Evolutionary conservation across 2,329 filamentous ascomycete genomes (phyloP), one percentile per base, ranked within the genome.

Genomic region (Cordyceps cicadae): DNA sequence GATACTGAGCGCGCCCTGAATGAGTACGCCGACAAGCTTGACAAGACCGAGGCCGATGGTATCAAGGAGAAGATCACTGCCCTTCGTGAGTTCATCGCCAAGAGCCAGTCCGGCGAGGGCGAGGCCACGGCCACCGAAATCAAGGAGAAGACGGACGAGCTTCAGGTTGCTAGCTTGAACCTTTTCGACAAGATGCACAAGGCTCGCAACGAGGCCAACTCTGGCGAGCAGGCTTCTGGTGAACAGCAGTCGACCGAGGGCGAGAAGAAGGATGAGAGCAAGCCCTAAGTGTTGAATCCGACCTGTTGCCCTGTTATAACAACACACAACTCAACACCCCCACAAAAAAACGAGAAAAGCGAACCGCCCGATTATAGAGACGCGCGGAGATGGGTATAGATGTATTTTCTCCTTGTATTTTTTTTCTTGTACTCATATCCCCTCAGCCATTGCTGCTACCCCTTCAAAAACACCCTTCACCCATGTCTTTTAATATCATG

Each of bases 101-200:
- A 96, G 87, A 95, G 86, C 84, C 93, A 97, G 82, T 85, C 90
- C 70, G 93, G 93, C 66, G 94, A 99, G 82, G 87, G 87, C 71
- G 85, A 81, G 64, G 86, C 89, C 71, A 95, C 91, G 63, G 89
- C 92, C 56, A 89, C 90, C 66, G 90, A 97, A 79, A 88, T 99
- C 78, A 97, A 97, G 89, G 86, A 90, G 81, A 97, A 97, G 90
- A 95, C 90, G 70, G 94, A 97, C 68, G 93, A 97, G 79, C 89
- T 99, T 73, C 94, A 97, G 82, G 90, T 89, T 75, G 90, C 93
- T 68, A 93, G 89, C 78, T 82, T 99, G 79, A 96, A 90, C 80
- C 87, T 97, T 72, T 97, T 99, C 77, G 94, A 97, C 82, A 97
- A 97, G 89, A 96, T 99, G 90, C 93, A 99, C 89, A 95, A 96